Conservation (phyloP, 495 filamentous ascomycete genomes). For the Hyaloscypha finlandica region DNA sequence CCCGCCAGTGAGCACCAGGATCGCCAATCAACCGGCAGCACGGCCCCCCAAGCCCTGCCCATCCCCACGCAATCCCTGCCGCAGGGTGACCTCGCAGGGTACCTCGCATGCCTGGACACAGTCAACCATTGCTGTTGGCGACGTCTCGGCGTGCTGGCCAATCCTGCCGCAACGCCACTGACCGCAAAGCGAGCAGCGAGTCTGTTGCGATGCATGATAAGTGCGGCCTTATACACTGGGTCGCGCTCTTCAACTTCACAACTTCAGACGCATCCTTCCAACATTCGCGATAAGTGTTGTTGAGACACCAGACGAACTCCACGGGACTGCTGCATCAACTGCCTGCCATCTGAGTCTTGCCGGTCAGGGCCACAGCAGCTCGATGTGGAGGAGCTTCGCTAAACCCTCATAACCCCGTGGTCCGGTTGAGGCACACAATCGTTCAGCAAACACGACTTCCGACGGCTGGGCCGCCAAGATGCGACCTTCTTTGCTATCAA, state of each 20-base stretch:
- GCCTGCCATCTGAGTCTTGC: conserved; percentile 19
- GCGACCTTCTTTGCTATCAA: conserved; percentile 10
- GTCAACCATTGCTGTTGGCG: not conserved
- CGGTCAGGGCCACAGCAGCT: conserved; percentile 14
- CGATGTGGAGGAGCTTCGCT: not conserved
- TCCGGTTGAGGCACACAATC: not conserved
- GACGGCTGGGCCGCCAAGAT: conserved; percentile 12
- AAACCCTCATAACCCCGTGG: not conserved
- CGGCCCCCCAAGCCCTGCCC: not conserved
- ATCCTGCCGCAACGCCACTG: conserved; percentile 7
- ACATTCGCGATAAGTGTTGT: not conserved
- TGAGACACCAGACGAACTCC: not conserved
- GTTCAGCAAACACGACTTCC: not conserved
- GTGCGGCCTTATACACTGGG: conserved; percentile 11
- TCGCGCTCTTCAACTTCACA: not conserved
- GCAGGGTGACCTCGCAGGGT: conserved; percentile 23
- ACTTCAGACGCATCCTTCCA: conserved; percentile 11
- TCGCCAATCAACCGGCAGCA: conserved; percentile 25
- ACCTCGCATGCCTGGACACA: conserved; percentile 16
- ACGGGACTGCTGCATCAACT: not conserved
- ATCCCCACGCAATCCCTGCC: conserved; percentile 4
- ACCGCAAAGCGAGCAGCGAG: not conserved
- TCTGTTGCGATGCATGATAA: not conserved
- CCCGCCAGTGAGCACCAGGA: not conserved
- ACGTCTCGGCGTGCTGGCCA: conserved; percentile 3